Percentiles rank a stretch among this genome's conserved stretches.
phyloP scores from a whole-genome alignment of 345 rosid species.

The Eucalyptus polyanthemos region DNA sequence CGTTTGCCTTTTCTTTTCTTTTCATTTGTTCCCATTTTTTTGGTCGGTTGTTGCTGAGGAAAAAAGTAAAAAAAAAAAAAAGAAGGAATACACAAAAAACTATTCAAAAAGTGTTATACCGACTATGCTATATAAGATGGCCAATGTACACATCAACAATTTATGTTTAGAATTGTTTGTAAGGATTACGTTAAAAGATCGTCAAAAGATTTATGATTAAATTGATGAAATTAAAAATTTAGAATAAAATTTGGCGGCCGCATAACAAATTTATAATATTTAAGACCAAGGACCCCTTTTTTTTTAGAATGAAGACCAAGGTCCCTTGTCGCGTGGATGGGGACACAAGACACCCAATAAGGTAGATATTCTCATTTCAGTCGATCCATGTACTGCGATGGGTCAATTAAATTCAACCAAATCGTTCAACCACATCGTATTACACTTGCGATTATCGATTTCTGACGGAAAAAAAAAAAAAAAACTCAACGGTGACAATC shows the following conservation, averaged over 20 bases:
- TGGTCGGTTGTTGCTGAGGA: accelerated
- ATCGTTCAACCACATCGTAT: background rate
- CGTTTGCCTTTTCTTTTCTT: background rate
- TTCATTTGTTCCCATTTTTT: background rate
- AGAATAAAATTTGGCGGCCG: no score
- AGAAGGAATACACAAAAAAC: background rate
- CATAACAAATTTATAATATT: background rate
- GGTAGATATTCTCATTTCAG: background rate
- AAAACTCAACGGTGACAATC: background rate
- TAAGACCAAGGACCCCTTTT: background rate
- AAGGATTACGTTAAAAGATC: background rate
- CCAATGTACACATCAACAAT: background rate
- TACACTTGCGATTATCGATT: background rate
- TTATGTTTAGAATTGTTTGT: accelerated
- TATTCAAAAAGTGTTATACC: background rate
- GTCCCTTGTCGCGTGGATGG: background rate
- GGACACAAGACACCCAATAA: background rate
- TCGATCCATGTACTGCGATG: background rate
- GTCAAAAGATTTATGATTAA: background rate
- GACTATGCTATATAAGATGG: accelerated
- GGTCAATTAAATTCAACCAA: background rate
- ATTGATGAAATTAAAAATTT: background rate
- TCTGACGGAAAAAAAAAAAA: background rate
- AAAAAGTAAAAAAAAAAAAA: background rate
- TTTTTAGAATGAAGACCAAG: no score